These are phyloP conservation scores for Bocquillonia castaneifolia DNA, from an alignment of 441 rosid genomes.

Conservation along the genomic window DNA sequence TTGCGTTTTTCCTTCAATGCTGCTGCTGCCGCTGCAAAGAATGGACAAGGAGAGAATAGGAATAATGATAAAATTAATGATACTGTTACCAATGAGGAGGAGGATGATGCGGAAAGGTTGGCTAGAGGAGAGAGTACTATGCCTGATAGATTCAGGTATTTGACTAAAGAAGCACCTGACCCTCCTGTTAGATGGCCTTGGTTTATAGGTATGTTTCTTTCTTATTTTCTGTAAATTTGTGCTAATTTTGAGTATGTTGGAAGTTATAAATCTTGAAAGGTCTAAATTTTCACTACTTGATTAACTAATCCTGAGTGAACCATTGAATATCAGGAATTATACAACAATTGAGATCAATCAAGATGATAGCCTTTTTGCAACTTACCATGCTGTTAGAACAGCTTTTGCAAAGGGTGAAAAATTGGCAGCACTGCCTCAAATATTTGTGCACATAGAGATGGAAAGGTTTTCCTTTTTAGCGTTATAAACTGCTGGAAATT, in stretches of 20 bases:
- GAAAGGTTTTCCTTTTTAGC: no score
- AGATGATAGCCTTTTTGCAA: no score
- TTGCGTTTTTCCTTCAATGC: slow-evolving; percentile 29
- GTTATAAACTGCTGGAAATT: background rate
- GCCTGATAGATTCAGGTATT: slow-evolving; percentile 78
- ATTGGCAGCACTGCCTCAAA: no score
- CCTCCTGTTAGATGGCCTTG: slow-evolving; percentile 72
- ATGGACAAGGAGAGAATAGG: slow-evolving; percentile 25
- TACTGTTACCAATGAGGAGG: no score
- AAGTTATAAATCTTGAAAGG: background rate
- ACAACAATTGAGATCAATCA: no score
- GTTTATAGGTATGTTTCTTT: slow-evolving; percentile 51
- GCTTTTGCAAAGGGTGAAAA: no score
- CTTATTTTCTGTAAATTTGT: background rate
- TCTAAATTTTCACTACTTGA: background rate
- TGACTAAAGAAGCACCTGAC: slow-evolving; percentile 77
- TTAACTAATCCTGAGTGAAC: no score
- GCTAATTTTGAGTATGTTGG: background rate
- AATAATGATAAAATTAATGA: slow-evolving; percentile 20
- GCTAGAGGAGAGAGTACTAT: slow-evolving; percentile 69
- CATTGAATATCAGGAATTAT: no score
- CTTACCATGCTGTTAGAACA: no score
- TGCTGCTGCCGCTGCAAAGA: slow-evolving; percentile 32
- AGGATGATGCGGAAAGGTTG: slow-evolving; percentile 46
- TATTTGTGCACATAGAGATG: no score